A percentile compares a stretch with the other conserved stretches of the same genome.
Evolutionary conservation across 257 asterid genomes (phyloP).

Genomic region (Lantana camara): DNA sequence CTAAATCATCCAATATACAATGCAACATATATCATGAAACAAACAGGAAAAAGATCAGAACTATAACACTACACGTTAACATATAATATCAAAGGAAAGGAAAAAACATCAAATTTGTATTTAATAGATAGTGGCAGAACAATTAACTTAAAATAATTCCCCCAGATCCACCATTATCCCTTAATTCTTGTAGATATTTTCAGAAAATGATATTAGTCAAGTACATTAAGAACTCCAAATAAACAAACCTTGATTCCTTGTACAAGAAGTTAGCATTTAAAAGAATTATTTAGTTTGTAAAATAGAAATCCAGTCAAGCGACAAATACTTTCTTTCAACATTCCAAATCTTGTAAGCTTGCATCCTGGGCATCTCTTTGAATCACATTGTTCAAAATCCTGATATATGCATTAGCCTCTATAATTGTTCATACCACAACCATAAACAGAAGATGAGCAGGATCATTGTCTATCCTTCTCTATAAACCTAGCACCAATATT

Average conservation of each 20-base stretch:
- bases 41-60: no score
- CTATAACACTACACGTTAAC: constrained; percentile 7
- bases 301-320: constrained; percentile 19
- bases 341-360: constrained; percentile 94
- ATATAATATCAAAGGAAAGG: constrained; percentile 1
- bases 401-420: no score
- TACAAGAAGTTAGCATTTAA: not conserved
- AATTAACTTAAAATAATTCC: constrained; percentile 83
- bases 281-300: not conserved
- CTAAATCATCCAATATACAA: no score
- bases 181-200: constrained; percentile 67
- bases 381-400: constrained; percentile 99
- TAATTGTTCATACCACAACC: no score
- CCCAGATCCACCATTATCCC: constrained; percentile 78
- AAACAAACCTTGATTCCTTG: not conserved
- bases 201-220: not conserved
- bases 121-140: not conserved
- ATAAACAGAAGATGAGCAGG: no score
- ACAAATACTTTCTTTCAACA: constrained; percentile 75
- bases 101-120: not conserved
- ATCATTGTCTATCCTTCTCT: no score
- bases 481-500: no score
- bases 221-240: not conserved
- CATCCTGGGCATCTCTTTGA: constrained; percentile 97
- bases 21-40: no score